A percentile compares a stretch with the other conserved stretches of the same genome.
Conservation (phyloP, 2,329 filamentous ascomycete species). For the Fusarium coicis region DNA sequence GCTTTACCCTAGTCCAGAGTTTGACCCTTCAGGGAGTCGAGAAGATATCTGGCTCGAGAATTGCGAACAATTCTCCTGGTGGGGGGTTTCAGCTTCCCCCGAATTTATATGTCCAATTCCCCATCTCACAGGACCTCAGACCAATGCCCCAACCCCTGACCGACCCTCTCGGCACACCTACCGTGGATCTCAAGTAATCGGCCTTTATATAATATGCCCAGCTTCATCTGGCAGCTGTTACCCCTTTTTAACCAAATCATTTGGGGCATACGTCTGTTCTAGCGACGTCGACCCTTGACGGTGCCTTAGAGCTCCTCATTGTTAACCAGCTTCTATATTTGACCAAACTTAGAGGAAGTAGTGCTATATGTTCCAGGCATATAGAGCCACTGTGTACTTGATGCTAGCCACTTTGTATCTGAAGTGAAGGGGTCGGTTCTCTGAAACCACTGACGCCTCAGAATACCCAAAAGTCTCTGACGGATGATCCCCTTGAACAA, state of each 20-base stretch:
- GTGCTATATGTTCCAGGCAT: no score
- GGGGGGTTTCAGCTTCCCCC: neutral
- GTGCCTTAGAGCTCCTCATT: no score
- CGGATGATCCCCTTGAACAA: neutral
- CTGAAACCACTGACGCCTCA: no score
- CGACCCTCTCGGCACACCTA: neutral
- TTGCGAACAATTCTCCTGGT: neutral
- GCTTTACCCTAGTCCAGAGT: no score
- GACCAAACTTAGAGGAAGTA: no score
- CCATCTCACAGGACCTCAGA: neutral
- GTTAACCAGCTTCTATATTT: no score
- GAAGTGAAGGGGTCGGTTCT: no score
- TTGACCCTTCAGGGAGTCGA: neutral
- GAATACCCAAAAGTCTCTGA: no score
- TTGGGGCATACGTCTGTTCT: neutral
- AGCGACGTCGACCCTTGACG: no score
- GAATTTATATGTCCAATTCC: neutral
- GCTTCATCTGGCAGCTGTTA: neutral
- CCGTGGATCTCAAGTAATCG: fast-evolving
- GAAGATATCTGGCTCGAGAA: neutral
- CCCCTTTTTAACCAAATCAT: neutral
- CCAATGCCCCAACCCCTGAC: neutral
- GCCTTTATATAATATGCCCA: neutral
- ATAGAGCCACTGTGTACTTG: no score
- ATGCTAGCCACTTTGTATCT: no score